Percentiles rank a stretch among this genome's conserved stretches.
Conservation (phyloP, 179 eudicot species). For the Spinacia oleracea region DNA sequence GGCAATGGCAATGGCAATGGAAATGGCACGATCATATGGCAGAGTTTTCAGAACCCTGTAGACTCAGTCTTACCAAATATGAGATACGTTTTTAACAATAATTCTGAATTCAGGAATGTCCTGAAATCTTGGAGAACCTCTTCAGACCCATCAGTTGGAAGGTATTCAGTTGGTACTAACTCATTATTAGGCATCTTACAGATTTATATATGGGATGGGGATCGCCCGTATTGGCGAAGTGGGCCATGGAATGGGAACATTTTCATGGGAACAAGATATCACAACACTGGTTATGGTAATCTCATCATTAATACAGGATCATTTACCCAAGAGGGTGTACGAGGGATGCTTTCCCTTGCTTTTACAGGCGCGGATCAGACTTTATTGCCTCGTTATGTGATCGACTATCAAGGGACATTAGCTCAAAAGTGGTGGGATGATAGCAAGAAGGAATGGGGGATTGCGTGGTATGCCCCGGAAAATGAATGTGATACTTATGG, state of each 20-base stretch:
- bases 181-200: slow-evolving; percentile 17
- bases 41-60: slow-evolving; percentile 32
- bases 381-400: slow-evolving; percentile 1
- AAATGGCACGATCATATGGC: slow-evolving; percentile 17
- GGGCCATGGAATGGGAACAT: slow-evolving; percentile 34
- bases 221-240: slow-evolving; percentile 29
- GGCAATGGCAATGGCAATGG: too few species aligned
- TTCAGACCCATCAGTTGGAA: slow-evolving; percentile 39
- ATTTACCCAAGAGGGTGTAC: slow-evolving; percentile 8
- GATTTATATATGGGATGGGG: slow-evolving; percentile 26
- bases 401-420: slow-evolving; percentile 13
- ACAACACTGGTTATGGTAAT: slow-evolving; percentile 26
- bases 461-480: slow-evolving; percentile 6
- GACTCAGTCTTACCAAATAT: slow-evolving; percentile 23
- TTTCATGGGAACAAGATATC: slow-evolving; percentile 35
- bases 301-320: slow-evolving; percentile 7
- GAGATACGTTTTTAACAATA: neutral
- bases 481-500: slow-evolving; percentile 44
- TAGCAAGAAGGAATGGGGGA: slow-evolving; percentile 25
- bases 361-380: slow-evolving; percentile 4
- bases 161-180: slow-evolving; percentile 23
- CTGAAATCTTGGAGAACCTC: slow-evolving; percentile 36
- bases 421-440: slow-evolving; percentile 28
- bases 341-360: neutral
- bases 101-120: slow-evolving; percentile 16